phyloP scores from a whole-genome alignment of 805 yeast genomes.

The Saccharomycopsis malanga region DNA sequence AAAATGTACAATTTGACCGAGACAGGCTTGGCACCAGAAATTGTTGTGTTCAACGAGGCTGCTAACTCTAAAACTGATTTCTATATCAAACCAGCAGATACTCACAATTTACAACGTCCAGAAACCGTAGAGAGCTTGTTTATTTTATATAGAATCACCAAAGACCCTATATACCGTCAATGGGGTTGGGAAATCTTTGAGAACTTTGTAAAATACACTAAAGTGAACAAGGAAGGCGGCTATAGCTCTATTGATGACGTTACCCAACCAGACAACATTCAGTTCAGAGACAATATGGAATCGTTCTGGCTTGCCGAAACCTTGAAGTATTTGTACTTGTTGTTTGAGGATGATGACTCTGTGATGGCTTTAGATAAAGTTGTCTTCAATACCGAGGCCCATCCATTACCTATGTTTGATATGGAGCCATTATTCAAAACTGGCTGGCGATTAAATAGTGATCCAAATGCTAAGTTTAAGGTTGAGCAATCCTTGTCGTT shows the following conservation, averaged over 20 bases:
- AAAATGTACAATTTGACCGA: slow-evolving; percentile 68
- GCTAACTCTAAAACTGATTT: slow-evolving; percentile 42
- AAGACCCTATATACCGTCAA: slow-evolving; percentile 71
- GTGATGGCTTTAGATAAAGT: slow-evolving; percentile 58
- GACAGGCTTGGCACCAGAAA: slow-evolving; percentile 85
- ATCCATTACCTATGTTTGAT: slow-evolving; percentile 75
- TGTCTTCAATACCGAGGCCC: slow-evolving; percentile 91
- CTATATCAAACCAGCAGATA: slow-evolving; percentile 60
- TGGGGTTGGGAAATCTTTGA: slow-evolving; percentile 88
- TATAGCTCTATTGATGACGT: slow-evolving; percentile 67
- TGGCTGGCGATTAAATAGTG: slow-evolving; percentile 40
- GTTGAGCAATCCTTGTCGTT: slow-evolving; percentile 10
- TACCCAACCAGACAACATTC: slow-evolving; percentile 38
- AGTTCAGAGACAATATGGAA: slow-evolving; percentile 66
- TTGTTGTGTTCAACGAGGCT: slow-evolving; percentile 71
- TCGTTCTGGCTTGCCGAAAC: slow-evolving; percentile 95
- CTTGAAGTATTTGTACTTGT: slow-evolving; percentile 70
- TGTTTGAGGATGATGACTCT: slow-evolving; percentile 64
- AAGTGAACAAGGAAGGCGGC: slow-evolving; percentile 39
- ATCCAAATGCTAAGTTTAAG: slow-evolving; percentile 24
- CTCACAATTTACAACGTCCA: slow-evolving; percentile 85
- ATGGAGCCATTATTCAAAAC: slow-evolving; percentile 46
- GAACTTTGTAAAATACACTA: slow-evolving; percentile 55
- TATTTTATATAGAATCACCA: slow-evolving; percentile 70
- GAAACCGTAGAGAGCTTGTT: slow-evolving; percentile 89